These are phyloP conservation scores for Myriangium duriaei DNA, from an alignment of 2,329 filamentous ascomycete species.

Conservation along the genomic window DNA sequence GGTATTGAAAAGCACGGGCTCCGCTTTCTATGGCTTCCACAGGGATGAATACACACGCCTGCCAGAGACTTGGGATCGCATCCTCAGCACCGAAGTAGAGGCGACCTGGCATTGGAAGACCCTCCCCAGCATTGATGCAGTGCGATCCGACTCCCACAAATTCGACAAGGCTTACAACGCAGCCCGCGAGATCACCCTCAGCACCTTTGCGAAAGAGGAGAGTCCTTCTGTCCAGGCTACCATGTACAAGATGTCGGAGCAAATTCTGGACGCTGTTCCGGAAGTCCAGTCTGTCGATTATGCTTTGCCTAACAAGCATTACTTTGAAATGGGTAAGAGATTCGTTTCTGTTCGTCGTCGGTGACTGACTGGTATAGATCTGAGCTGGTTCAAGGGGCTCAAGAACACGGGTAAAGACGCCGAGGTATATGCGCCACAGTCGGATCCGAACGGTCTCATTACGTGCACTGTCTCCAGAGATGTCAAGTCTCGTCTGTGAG, in stretches of 20 bases:
- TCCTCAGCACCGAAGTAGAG: slow-evolving; percentile 87
- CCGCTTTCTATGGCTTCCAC: slow-evolving; percentile 88
- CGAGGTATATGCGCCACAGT: slow-evolving; percentile 89
- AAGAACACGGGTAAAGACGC: slow-evolving; percentile 95
- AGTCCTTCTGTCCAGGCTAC: slow-evolving; percentile 91
- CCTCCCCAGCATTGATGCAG: slow-evolving; percentile 54
- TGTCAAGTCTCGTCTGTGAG: too few species aligned
- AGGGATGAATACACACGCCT: slow-evolving; percentile 89
- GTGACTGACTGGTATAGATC: slow-evolving; percentile 41
- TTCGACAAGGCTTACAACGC: slow-evolving; percentile 72
- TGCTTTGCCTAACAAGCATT: slow-evolving; percentile 92
- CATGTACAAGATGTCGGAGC: slow-evolving; percentile 97
- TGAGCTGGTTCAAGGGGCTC: slow-evolving; percentile 91
- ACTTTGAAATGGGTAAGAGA: slow-evolving; percentile 83
- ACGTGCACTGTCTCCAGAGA: slow-evolving; percentile 72
- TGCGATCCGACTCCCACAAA: slow-evolving; percentile 48
- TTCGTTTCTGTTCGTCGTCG: too few species aligned
- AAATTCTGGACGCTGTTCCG: slow-evolving; percentile 66
- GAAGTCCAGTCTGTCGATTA: slow-evolving; percentile 65
- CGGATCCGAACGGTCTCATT: slow-evolving; percentile 87
- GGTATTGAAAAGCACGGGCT: slow-evolving; percentile 92
- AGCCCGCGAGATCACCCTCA: slow-evolving; percentile 76
- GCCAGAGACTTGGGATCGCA: slow-evolving; percentile 83
- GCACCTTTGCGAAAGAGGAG: slow-evolving; percentile 78
- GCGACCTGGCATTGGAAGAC: slow-evolving; percentile 73